These are phyloP conservation scores for Thalassiosira profunda DNA, from an alignment of 108 stramenopile genomes.

Conservation along the genomic window DNA sequence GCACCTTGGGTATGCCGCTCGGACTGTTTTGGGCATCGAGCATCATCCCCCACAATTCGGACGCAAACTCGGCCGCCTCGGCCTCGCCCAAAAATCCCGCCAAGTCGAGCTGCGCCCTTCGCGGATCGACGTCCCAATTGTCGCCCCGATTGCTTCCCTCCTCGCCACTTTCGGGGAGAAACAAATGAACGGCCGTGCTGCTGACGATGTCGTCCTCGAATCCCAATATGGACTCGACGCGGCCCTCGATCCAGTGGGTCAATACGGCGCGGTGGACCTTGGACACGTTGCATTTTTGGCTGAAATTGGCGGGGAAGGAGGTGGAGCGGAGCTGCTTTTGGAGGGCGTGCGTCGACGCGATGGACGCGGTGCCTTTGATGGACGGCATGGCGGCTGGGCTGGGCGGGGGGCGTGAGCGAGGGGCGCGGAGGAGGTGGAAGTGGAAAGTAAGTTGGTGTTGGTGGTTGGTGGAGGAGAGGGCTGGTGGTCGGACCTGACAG, in stretches of 20 bases:
- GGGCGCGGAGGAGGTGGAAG: no score
- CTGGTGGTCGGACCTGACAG: no score
- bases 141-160: constrained; percentile 2
- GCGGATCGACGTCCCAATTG: constrained; percentile 61
- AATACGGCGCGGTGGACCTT: constrained; percentile 78
- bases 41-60: constrained; percentile 82
- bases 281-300: constrained; percentile 46
- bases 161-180: constrained; percentile 56
- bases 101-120: constrained; percentile 80
- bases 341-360: constrained; percentile 66
- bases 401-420: no score
- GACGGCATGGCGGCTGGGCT: constrained; percentile 64
- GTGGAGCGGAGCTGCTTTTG: constrained; percentile 77
- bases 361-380: constrained; percentile 88
- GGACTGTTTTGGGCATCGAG: constrained; percentile 72
- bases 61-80: constrained; percentile 72
- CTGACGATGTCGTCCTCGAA: constrained; percentile 93
- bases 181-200: constrained; percentile 80
- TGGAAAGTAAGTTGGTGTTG: no score
- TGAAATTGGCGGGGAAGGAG: constrained; percentile 75
- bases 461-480: no score
- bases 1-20: constrained; percentile 69
- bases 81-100: constrained; percentile 83
- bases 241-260: constrained; percentile 82
- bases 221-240: constrained; percentile 66